These are phyloP conservation scores for Coemansia sp. DNA, from an alignment of 192 early-diverging fungal species.

Conservation along the genomic window DNA sequence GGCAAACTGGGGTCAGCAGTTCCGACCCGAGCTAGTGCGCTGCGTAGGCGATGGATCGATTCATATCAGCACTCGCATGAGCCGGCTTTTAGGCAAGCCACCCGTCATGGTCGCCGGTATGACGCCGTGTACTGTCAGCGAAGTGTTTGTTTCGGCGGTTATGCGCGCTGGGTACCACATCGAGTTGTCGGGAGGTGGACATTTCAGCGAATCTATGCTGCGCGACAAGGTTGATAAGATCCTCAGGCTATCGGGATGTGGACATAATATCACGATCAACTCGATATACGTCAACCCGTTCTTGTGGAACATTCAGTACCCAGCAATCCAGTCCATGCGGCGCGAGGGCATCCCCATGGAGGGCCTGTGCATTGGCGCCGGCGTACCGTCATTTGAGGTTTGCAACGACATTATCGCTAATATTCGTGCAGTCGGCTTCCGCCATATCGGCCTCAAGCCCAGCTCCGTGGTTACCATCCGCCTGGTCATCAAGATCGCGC, in stretches of 20 bases:
- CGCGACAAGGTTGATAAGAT: constrained; percentile 73
- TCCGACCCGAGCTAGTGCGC: constrained; percentile 78
- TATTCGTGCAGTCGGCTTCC: constrained; percentile 75
- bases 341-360: constrained; percentile 85
- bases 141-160: constrained; percentile 77
- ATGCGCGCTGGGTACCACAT: constrained; percentile 90
- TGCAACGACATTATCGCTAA: constrained; percentile 77
- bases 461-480: constrained; percentile 77
- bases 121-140: constrained; percentile 84
- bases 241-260: constrained; percentile 55
- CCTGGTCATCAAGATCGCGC: constrained; percentile 82
- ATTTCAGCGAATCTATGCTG: constrained; percentile 74
- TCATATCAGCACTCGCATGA: constrained; percentile 74
- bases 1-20: constrained; percentile 83
- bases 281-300: constrained; percentile 86
- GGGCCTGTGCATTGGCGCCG: constrained; percentile 90
- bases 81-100: constrained; percentile 78
- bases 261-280: constrained; percentile 60
- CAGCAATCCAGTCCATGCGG: constrained; percentile 78
- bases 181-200: constrained; percentile 92
- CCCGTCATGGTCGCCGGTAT: constrained; percentile 96
- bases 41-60: constrained; percentile 57
- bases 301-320: constrained; percentile 85
- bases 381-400: constrained; percentile 83
- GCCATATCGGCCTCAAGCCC: constrained; percentile 84